Percentiles rank a stretch among this genome's conserved stretches.
phyloP scores from a whole-genome alignment of 768 basidiomycete genomes.

The Postia placenta region DNA sequence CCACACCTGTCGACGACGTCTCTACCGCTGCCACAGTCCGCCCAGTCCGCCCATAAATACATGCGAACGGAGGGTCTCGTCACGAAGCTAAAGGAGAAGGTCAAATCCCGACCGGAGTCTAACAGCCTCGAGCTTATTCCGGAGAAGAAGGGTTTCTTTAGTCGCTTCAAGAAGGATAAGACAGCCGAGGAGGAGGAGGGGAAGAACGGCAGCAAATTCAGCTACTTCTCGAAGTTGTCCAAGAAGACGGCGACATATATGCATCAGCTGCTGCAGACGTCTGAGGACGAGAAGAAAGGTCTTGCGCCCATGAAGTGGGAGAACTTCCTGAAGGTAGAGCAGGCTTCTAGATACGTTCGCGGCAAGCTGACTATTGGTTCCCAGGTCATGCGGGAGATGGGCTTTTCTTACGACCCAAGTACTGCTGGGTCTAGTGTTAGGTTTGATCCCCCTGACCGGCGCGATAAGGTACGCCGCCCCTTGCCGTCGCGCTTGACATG shows the following conservation, averaged over 20 bases:
- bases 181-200: slow-evolving; percentile 29
- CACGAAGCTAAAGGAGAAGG: slow-evolving; percentile 48
- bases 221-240: slow-evolving; percentile 50
- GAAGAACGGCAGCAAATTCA: slow-evolving; percentile 43
- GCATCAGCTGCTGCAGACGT: slow-evolving; percentile 58
- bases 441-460: slow-evolving; percentile 64
- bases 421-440: slow-evolving; percentile 81
- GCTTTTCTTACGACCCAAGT: slow-evolving; percentile 65
- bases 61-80: slow-evolving; percentile 44
- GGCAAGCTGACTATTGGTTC: background rate
- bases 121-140: slow-evolving; percentile 42
- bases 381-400: slow-evolving; percentile 75
- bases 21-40: slow-evolving; percentile 41
- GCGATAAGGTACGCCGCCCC: slow-evolving; percentile 35
- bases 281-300: slow-evolving; percentile 50
- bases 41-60: slow-evolving; percentile 70
- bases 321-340: slow-evolving; percentile 58
- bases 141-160: slow-evolving; percentile 43
- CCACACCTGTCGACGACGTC: slow-evolving; percentile 31
- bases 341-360: background rate
- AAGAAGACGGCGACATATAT: slow-evolving; percentile 55
- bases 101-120: slow-evolving; percentile 64
- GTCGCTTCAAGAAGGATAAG: slow-evolving; percentile 40
- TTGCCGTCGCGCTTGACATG: background rate
- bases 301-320: slow-evolving; percentile 71